Conservation (phyloP, 805 yeast genomes). For the Millerago galiae region DNA sequence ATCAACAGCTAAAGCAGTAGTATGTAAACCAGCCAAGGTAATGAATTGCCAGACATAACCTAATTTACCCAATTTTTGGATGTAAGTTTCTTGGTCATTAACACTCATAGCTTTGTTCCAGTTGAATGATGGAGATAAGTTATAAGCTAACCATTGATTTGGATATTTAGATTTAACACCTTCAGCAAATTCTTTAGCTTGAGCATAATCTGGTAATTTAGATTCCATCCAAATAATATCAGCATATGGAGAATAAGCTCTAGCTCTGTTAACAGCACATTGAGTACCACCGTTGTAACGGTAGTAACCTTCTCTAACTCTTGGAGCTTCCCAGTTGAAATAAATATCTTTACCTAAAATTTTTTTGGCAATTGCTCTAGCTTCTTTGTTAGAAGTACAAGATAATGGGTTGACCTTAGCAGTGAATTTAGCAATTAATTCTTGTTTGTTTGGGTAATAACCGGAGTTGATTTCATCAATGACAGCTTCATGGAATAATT, state of each 20-base stretch:
- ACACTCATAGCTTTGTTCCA: conserved; percentile 93
- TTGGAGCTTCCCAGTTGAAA: conserved; percentile 93
- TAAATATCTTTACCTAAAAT: conserved; percentile 75
- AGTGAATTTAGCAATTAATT: conserved; percentile 58
- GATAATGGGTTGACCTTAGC: conserved; percentile 68
- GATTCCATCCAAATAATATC: conserved; percentile 99
- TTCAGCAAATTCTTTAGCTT: conserved; percentile 90
- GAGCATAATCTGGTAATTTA: conserved; percentile 86
- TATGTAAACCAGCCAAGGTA: conserved; percentile 94
- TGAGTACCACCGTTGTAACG: conserved; percentile 94
- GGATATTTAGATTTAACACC: conserved; percentile 82
- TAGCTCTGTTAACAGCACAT: conserved; percentile 95
- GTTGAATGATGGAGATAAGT: conserved; percentile 95
- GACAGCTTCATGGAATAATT: conserved; percentile 88
- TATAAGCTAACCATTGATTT: conserved; percentile 93
- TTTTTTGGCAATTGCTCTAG: conserved; percentile 66
- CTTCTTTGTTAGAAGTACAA: conserved; percentile 71
- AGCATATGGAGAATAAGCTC: conserved; percentile 91
- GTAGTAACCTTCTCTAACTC: conserved; percentile 96
- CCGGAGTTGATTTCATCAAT: conserved; percentile 70
- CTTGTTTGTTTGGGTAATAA: conserved; percentile 50
- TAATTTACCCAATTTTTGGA: conserved; percentile 74
- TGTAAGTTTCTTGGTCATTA: conserved; percentile 85
- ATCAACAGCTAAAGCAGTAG: conserved; percentile 88
- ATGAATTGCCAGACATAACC: conserved; percentile 98